Percentiles rank a stretch among this genome's conserved stretches.
Evolutionary conservation across 495 filamentous ascomycete species (phyloP).

Genomic region (Endocarpon pusillum): DNA sequence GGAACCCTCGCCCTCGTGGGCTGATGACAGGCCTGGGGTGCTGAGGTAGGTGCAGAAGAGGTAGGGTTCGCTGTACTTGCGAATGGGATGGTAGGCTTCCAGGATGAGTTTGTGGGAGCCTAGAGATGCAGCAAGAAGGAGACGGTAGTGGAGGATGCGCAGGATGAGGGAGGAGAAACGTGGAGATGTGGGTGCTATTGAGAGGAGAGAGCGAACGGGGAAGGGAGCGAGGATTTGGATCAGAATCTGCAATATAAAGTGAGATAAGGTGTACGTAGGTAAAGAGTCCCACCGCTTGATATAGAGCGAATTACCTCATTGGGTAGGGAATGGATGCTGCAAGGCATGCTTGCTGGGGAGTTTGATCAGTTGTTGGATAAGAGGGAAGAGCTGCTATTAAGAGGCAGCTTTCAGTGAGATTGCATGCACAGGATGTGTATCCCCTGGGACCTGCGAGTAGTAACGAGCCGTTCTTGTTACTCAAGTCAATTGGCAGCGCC

Average conservation of each 20-base stretch:
- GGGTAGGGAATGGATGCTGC: constrained; percentile 26
- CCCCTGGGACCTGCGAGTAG: no score
- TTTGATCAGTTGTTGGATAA: no score
- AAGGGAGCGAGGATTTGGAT: constrained; percentile 44
- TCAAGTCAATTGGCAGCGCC: no score
- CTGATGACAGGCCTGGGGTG: constrained; percentile 32
- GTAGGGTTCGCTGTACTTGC: constrained; percentile 48
- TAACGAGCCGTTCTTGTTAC: no score
- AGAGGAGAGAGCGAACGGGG: constrained; percentile 41
- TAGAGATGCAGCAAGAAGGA: constrained; percentile 36
- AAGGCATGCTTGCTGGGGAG: constrained; percentile 1
- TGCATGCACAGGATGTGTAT: no score
- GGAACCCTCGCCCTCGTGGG: constrained; percentile 19
- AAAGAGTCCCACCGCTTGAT: no score
- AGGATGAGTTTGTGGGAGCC: constrained; percentile 49
- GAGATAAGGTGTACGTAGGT: not conserved
- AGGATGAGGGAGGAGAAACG: constrained; percentile 50
- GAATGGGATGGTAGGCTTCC: constrained; percentile 59
- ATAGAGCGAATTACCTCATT: constrained; percentile 33
- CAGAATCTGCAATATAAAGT: constrained; percentile 37
- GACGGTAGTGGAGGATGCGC: constrained; percentile 49
- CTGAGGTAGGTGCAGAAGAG: constrained; percentile 51
- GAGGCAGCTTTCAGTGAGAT: no score
- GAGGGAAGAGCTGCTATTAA: no score
- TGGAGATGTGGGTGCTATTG: constrained; percentile 40